These are phyloP conservation scores for Bathelium albidoporum DNA, from an alignment of 495 filamentous ascomycete species.

Conservation along the genomic window DNA sequence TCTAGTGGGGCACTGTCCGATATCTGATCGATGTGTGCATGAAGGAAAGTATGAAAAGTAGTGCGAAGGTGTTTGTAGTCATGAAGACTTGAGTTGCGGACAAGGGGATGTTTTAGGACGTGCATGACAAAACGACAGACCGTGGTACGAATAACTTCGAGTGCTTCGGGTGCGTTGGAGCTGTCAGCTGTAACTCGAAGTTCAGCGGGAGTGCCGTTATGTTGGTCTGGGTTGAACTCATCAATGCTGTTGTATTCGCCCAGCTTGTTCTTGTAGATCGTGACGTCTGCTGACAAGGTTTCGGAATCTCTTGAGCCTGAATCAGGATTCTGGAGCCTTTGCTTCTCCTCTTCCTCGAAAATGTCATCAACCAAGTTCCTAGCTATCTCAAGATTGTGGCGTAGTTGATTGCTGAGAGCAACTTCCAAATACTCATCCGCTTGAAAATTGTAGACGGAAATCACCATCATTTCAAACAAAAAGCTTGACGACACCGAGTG, in stretches of 20 bases:
- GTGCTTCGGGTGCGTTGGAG: no score
- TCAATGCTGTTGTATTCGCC: no score
- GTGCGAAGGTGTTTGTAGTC: no score
- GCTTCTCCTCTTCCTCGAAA: not conserved
- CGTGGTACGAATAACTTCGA: no score
- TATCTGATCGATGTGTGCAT: not conserved
- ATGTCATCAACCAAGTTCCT: not conserved
- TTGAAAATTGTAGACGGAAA: conserved; percentile 32
- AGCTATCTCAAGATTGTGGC: not conserved
- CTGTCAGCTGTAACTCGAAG: no score
- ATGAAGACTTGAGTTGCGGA: not conserved
- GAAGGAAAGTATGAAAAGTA: conserved; percentile 1
- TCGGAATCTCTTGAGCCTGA: no score
- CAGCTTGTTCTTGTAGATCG: no score
- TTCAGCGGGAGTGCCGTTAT: no score
- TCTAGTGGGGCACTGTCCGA: not conserved
- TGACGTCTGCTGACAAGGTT: no score
- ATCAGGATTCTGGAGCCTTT: no score
- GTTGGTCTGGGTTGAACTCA: no score
- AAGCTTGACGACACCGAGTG: not conserved
- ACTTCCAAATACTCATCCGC: conserved; percentile 35
- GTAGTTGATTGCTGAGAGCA: conserved; percentile 12
- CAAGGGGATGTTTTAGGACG: not conserved
- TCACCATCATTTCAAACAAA: conserved; percentile 35
- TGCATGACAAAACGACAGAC: no score